Evolutionary conservation across 495 filamentous ascomycete genomes (phyloP).

Genomic region (Penicillium egyptiacum): DNA sequence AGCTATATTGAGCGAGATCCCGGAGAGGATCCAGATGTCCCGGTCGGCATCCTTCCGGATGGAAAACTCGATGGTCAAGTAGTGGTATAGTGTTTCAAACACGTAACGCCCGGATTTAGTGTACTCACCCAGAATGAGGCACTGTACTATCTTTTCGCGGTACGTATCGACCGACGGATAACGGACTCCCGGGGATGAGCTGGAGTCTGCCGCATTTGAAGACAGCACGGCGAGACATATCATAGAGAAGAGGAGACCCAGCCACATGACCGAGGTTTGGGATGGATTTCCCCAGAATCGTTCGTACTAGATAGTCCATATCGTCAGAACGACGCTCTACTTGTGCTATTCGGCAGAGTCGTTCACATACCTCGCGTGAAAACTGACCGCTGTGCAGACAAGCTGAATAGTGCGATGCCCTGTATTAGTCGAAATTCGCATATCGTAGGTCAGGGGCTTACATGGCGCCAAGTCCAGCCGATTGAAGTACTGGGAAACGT

Average conservation of each 20-base stretch:
- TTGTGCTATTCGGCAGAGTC: not conserved
- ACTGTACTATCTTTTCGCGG: slow-evolving; percentile 39
- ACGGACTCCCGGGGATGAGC: not conserved
- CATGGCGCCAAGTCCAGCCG: slow-evolving; percentile 1
- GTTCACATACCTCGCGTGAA: not conserved
- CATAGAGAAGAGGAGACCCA: slow-evolving; percentile 30
- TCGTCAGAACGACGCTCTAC: not conserved
- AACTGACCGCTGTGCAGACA: not conserved
- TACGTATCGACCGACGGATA: not conserved
- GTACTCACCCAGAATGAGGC: slow-evolving; percentile 42
- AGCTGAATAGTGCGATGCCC: not conserved
- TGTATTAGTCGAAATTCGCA: not conserved
- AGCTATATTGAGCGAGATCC: slow-evolving; percentile 38
- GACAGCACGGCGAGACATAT: slow-evolving; percentile 21
- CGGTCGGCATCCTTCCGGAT: slow-evolving; percentile 36
- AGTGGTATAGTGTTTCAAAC: slow-evolving; percentile 44
- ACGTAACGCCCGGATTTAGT: slow-evolving; percentile 42
- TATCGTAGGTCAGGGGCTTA: not conserved
- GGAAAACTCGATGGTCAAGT: slow-evolving; percentile 40
- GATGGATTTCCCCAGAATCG: slow-evolving; percentile 17
- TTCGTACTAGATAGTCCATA: not conserved
- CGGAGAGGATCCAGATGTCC: slow-evolving; percentile 43
- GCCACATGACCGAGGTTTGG: slow-evolving; percentile 20
- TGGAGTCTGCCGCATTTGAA: not conserved
- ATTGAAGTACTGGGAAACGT: not conserved